Percentiles rank a stretch among this genome's conserved stretches.
These are phyloP conservation scores for Herpotrichia juniperi DNA, from an alignment of 2,329 filamentous ascomycete genomes.

Conservation along the genomic window DNA sequence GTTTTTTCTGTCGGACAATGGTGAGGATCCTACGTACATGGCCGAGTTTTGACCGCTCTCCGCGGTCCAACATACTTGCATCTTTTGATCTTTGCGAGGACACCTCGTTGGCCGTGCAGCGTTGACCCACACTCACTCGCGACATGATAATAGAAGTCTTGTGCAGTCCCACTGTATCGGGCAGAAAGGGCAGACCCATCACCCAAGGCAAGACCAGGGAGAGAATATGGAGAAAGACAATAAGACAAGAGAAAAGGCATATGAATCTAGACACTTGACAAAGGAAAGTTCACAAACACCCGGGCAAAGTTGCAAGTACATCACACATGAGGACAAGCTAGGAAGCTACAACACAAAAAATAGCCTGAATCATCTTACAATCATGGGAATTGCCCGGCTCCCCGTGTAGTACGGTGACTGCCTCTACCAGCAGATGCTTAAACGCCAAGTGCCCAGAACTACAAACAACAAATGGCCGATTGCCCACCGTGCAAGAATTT, in stretches of 20 bases:
- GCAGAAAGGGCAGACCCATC: too few species aligned
- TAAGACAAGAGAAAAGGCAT: neutral
- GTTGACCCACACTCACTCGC: neutral
- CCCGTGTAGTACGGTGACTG: neutral
- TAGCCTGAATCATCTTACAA: neutral
- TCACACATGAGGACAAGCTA: neutral
- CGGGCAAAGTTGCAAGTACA: too few species aligned
- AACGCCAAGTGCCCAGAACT: conserved; percentile 3
- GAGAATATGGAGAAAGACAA: neutral
- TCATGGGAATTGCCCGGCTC: neutral
- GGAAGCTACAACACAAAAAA: neutral
- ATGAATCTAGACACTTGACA: too few species aligned
- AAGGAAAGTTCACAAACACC: too few species aligned
- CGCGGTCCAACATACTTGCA: too few species aligned
- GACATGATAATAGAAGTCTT: neutral
- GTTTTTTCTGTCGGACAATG: too few species aligned
- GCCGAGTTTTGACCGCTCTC: too few species aligned
- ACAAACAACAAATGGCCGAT: neutral
- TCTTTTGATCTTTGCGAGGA: neutral
- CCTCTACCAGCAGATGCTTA: neutral
- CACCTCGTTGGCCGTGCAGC: neutral
- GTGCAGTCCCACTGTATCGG: neutral
- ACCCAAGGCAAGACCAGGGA: neutral
- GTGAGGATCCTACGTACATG: too few species aligned
- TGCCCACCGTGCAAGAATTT: neutral